Evolutionary conservation across 2,329 filamentous ascomycete species (phyloP), one percentile per base, ranked within the genome.

Genomic region (Graphilbum fragrans): DNA sequence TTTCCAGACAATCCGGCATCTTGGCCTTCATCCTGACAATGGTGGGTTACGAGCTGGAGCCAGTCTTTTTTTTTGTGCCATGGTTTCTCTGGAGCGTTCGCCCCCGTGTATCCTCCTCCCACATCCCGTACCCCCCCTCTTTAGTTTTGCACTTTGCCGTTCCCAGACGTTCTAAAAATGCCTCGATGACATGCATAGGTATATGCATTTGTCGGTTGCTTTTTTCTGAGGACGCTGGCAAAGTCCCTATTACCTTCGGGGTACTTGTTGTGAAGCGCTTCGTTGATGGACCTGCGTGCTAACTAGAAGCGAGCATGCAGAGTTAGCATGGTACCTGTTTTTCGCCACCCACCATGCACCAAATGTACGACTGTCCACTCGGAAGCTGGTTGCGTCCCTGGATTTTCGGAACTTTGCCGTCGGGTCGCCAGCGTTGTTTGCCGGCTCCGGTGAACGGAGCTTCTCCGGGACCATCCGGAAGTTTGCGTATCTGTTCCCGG

Each of bases 241-340:
- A n/a, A n/a, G n/a, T n/a, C n/a, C n/a, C n/a, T n/a, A n/a, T n/a
- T n/a, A n/a, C n/a, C n/a, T n/a, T n/a, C n/a, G n/a, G n/a, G n/a
- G n/a, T n/a, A n/a, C n/a, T n/a, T n/a, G n/a, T n/a, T n/a, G n/a
- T n/a, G n/a, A n/a, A n/a, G n/a, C n/a, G n/a, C n/a, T n/a, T n/a
- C n/a, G n/a, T n/a, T n/a, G n/a, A n/a, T n/a, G n/a, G n/a, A n/a
- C n/a, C n/a, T n/a, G n/a, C n/a, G n/a, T n/a, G n/a, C n/a, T n/a
- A n/a, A n/a, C n/a, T n/a, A n/a, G n/a, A n/a, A n/a, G n/a, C n/a
- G n/a, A n/a, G n/a, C n/a, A 29, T 29, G 25, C 45, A 75, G 72
- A 73, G 50, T 49, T 69, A 20, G 50, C 55, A 11, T 74, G 71
- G 69, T 65, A 69, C 54, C 54, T 63, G 23, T 51, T 55, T 25